Base-by-base conservation (phyloP, 345 rosid species). In the Hibiscus tridactylites region DNA sequence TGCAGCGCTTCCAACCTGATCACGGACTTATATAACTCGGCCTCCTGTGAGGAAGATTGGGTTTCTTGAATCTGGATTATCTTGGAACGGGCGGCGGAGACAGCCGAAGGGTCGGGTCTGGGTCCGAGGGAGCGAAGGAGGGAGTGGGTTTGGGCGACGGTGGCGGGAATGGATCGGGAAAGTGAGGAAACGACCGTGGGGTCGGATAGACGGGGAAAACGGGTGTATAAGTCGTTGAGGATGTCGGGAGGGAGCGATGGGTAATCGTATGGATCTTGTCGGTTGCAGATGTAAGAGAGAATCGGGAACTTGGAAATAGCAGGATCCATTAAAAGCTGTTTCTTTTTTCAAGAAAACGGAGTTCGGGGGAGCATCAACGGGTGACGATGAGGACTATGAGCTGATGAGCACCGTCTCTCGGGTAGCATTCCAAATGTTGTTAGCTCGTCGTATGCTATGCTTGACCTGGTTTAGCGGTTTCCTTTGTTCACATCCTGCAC, bases 1-100 rank as follows among this genome's bases (percentile, higher is more conserved):
- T 89, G 93, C 79, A 92, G 81, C 62, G 83, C 91, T 5, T 90
- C 94, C 65, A 92, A 52, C 80, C 88, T 81, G 77, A 92, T 65
- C 57, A 89, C 84, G 56, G 86, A 83, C 53, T 73, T 63, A 71
- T 81, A 89, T 21, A 85, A 72, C 72, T 79, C 87, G 28, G 72
- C 46, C 80, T 90, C 97, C 70, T 85, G 85, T 16, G 81, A 81
- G 3, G 87, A 80, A 0, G 87, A 75, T 0, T 71, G 78, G 61
- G 64, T 68, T 67, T 90, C 81, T 56, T 78, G 87, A 74, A 84
- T 77, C 76, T 85, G 81, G 58, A 82, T 68, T 17, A 95, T 82
- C 87, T 80, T 90, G 47, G 81, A 74, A 19, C 84, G 84, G 31
- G 99, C 97, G 3, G 75, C 74, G 74, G 88, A 82, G 39, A 92